Evolutionary conservation across 2,329 filamentous ascomycete genomes (phyloP), one percentile per base, ranked within the genome.

Genomic region (Fusarium siculi): DNA sequence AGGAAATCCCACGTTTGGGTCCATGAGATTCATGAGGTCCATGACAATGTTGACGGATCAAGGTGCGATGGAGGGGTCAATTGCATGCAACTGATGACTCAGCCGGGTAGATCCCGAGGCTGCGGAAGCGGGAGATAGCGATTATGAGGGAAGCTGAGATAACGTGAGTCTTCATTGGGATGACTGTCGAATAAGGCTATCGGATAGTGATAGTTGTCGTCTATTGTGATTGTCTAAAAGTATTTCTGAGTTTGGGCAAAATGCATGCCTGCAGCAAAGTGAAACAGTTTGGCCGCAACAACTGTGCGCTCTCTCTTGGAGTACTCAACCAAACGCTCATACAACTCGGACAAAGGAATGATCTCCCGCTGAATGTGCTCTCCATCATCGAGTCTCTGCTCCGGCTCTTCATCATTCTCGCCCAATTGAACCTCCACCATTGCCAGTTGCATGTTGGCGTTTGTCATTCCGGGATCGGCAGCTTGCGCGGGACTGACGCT

Each of bases 191-290:
- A 7, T 9, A 49, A 30, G 4, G 2, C 46, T n/a, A 9, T 2
- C 9, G 7, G 14, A 18, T 11, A 23, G 28, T 30, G 9, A 11
- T 19, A 16, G 30, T 9, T 21, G 23, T 25, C n/a, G n/a, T 53
- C 49, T 53, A 53, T 53, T 52, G 28, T 46, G 4, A 49, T 68
- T 11, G 5, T 39, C 55, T 68, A 74, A 9, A 76, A 78, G 19
- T 78, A 78, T 60, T 78, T 78, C 39, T 78, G 76, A 34, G 76
- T 78, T 52, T 78, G 66, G 0, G 76, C 76, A 68, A 78, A 78
- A 54, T 78, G 73, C 76, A 78, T 78, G 15, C 76, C 76, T 34
- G 76, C 76, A 14, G 76, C 76, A 66, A 78, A 78, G 47, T 78
- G 76, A 30, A 78, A 78, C 19, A 78, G 66, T 55, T 78, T 78